Base-by-base conservation (phyloP, 768 basidiomycete genomes). In the Amanita molliuscula region DNA sequence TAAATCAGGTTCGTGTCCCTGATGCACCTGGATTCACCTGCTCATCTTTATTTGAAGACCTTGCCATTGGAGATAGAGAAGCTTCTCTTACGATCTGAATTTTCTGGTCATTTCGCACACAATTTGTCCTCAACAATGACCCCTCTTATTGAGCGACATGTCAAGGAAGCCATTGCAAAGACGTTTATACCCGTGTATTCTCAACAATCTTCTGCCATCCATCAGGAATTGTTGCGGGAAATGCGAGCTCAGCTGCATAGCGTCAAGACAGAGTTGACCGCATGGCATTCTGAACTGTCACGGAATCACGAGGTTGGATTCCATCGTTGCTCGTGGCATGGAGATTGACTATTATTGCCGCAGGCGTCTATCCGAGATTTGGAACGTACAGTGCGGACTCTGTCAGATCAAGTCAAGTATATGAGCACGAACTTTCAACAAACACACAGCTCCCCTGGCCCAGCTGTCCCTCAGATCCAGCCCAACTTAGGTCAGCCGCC, bases 401-500 rank as follows among this genome's bases (percentile, higher is more conserved):
- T 92, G 49, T 75, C 84, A 26, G 89, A 92, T 44, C 89, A 92
- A 61, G 79, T 92, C 59, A 90, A 88, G 62, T 87, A 81, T 67
- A 65, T 88, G 53, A 79, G 72, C 56, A 67, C 83, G 65, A 87
- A 81, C 55, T 58, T 72, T 54, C 72, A 71, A 49, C 68, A 68
- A 37, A 58, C 61, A 28, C 70, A 67, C 54, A 70, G 70, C 58
- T 65, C 67, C 43, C 64, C 75, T 51, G 68, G 72, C 47, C 63
- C 64, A 28, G 56, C 63, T 55, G 64, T 67, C n/a, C 58, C 67
- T 21, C 67, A 69, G 40, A 57, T 66, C 38, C 70, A 69, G 52
- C 53, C 58, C 16, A 68, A 61, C 48, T 59, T 73, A 43, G 60
- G 59, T 34, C 65, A 67, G 29, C 52, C 67, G n/a, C 74, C 71